Evolutionary conservation across 192 early-diverging fungal genomes (phyloP), one percentile per base, ranked within the genome.

Genomic region (Dissophora globulifera): DNA sequence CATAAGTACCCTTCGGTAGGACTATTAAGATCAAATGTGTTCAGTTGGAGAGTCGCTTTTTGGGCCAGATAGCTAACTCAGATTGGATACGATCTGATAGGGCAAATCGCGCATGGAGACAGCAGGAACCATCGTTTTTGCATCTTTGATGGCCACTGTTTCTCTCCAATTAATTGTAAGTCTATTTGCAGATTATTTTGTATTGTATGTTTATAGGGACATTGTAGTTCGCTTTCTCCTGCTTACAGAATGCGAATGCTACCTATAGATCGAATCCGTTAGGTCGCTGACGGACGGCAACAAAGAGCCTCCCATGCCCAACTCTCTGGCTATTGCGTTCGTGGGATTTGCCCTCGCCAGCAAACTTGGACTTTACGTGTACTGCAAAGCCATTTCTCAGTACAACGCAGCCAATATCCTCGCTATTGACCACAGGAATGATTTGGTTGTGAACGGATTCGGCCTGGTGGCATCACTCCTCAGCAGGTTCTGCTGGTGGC

Each of bases 51-150:
- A n/a, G n/a, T n/a, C n/a, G n/a, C n/a, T n/a, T n/a, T n/a, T n/a
- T n/a, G n/a, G n/a, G n/a, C n/a, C n/a, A n/a, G n/a, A n/a, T n/a
- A n/a, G n/a, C n/a, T n/a, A n/a, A n/a, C n/a, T n/a, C n/a, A n/a
- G n/a, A n/a, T n/a, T n/a, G n/a, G 6, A 38, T 38, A 38, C 35
- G 35, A 45, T n/a, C 16, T 17, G 16, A 45, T 38, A 88, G 86
- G 93, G 93, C 29, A 89, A 91, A 51, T 84, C 87, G n/a, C 84
- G 90, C 40, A 86, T 93, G 67, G 93, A 94, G 75, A 93, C 91
- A n/a, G 86, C 88, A 15, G 93, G 93, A 35, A 91, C 92, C 1
- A 94, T 94, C 65, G 86, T 94, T 22, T 94, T 94, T 83, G 80
- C 93, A 0, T 86, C 86, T 12, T 80, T 94, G 23, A 94, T 94